These are phyloP conservation scores for Sclerotinia borealis DNA, from an alignment of 2,329 filamentous ascomycete genomes.

Conservation along the genomic window DNA sequence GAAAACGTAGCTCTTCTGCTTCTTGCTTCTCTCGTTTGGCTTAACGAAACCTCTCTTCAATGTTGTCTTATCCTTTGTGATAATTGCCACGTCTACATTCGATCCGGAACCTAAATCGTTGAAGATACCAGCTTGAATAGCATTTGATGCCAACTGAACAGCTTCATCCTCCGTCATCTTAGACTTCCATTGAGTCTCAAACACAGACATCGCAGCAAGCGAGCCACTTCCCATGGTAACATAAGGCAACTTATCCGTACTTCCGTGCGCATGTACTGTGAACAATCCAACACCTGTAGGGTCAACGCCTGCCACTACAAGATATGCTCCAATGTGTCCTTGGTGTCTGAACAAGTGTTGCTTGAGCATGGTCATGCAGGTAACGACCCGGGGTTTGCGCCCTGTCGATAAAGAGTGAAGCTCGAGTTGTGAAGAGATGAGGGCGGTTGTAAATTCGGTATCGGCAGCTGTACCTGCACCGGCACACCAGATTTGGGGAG, in stretches of 20 bases:
- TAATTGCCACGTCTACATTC: slow-evolving; percentile 95
- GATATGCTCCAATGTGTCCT: slow-evolving; percentile 94
- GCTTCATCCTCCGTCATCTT: slow-evolving; percentile 71
- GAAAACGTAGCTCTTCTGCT: slow-evolving; percentile 92
- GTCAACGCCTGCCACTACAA: slow-evolving; percentile 94
- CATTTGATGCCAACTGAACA: slow-evolving; percentile 75
- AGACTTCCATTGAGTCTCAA: slow-evolving; percentile 91
- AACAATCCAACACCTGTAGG: slow-evolving; percentile 93
- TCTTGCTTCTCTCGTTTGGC: slow-evolving; percentile 84
- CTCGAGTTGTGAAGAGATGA: slow-evolving; percentile 98
- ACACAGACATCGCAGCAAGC: slow-evolving; percentile 94
- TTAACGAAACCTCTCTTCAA: slow-evolving; percentile 88
- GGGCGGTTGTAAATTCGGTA: slow-evolving; percentile 96
- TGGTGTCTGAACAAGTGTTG: slow-evolving; percentile 99
- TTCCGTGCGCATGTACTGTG: slow-evolving; percentile 97
- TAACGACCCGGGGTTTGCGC: slow-evolving; percentile 93
- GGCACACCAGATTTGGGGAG: slow-evolving; percentile 98
- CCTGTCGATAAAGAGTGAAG: slow-evolving; percentile 94
- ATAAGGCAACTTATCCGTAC: slow-evolving; percentile 97
- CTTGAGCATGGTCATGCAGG: slow-evolving; percentile 99
- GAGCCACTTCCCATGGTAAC: slow-evolving; percentile 98
- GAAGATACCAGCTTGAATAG: slow-evolving; percentile 95
- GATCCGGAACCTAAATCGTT: slow-evolving; percentile 96
- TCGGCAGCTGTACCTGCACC: slow-evolving; percentile 96
- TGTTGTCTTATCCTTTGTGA: slow-evolving; percentile 91